Percentiles rank a stretch among this genome's conserved stretches.
Evolutionary conservation across 2,329 filamentous ascomycete species (phyloP).

Genomic region (Aspergillus hiratsukae): DNA sequence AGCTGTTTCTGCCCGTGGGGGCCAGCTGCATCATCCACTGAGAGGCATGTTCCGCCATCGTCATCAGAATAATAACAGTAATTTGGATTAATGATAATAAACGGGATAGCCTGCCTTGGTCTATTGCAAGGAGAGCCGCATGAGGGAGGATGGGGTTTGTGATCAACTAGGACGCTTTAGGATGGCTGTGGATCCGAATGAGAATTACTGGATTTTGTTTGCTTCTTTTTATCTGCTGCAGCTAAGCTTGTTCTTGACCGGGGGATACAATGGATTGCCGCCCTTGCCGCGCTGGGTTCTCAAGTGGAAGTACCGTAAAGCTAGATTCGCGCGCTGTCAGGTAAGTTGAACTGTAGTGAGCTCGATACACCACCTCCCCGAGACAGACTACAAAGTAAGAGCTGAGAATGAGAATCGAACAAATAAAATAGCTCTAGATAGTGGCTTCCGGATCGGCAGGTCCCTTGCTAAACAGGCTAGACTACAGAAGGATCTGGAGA

Average conservation of each 20-base stretch:
- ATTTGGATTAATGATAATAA: too few relatives aligned
- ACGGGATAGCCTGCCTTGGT: slow-evolving; percentile 3
- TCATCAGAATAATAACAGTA: slow-evolving; percentile 1
- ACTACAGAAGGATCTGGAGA: not conserved
- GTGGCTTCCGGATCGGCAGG: slow-evolving; percentile 1
- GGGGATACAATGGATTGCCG: not conserved
- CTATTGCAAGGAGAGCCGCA: slow-evolving; percentile 5
- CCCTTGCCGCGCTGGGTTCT: slow-evolving; percentile 1
- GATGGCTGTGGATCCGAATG: not conserved
- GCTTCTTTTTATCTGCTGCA: not conserved
- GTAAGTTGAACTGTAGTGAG: not conserved
- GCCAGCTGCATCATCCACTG: slow-evolving; percentile 5
- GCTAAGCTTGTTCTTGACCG: not conserved
- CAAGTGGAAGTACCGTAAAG: not conserved
- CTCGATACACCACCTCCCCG: too few relatives aligned
- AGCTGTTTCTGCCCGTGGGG: slow-evolving; percentile 24
- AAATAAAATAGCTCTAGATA: not conserved
- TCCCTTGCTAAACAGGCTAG: slow-evolving; percentile 1
- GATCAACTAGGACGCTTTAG: not conserved
- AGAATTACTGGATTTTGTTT: not conserved
- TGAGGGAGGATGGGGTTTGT: slow-evolving; percentile 1
- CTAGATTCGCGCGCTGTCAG: not conserved
- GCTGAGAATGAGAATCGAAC: not conserved
- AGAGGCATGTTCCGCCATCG: slow-evolving; percentile 23
- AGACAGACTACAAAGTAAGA: too few relatives aligned